A percentile compares a stretch with the other conserved stretches of the same genome.
Conservation (phyloP, 306 rosid genomes). For the Quercus parvula region DNA sequence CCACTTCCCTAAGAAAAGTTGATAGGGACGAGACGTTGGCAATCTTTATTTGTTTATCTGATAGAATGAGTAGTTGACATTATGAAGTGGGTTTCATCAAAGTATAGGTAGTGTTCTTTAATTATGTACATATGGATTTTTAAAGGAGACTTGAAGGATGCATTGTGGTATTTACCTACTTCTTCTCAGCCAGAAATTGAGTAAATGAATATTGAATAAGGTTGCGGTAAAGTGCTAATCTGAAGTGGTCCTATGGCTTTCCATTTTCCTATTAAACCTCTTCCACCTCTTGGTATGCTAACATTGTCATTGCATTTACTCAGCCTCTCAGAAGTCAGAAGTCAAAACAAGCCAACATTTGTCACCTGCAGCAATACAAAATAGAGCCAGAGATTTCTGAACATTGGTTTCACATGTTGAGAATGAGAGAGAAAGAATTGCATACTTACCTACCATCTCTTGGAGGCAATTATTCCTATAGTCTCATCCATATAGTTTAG, state of each 20-base stretch:
- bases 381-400: neutral
- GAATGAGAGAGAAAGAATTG: too few relatives aligned
- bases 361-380: neutral
- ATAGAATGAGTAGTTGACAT: too few relatives aligned
- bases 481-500: too few relatives aligned
- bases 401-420: neutral
- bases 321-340: conserved; percentile 3
- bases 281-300: conserved; percentile 21
- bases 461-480: too few relatives aligned
- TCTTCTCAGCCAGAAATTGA: neutral
- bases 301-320: conserved; percentile 21
- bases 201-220: conserved; percentile 11
- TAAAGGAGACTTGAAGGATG: too few relatives aligned
- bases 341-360: neutral
- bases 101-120: too few relatives aligned
- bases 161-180: neutral
- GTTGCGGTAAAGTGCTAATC: neutral
- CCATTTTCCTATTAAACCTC: neutral
- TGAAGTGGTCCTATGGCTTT: conserved; percentile 12
- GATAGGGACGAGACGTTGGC: too few relatives aligned
- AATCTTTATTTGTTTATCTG: too few relatives aligned
- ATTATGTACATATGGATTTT: too few relatives aligned
- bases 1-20: too few relatives aligned
- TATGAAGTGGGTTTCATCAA: too few relatives aligned
- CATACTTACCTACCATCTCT: too few relatives aligned